A percentile compares a stretch with the other conserved stretches of the same genome.
Evolutionary conservation across 2,329 filamentous ascomycete species (phyloP).

Genomic region (Fusarium sp.): DNA sequence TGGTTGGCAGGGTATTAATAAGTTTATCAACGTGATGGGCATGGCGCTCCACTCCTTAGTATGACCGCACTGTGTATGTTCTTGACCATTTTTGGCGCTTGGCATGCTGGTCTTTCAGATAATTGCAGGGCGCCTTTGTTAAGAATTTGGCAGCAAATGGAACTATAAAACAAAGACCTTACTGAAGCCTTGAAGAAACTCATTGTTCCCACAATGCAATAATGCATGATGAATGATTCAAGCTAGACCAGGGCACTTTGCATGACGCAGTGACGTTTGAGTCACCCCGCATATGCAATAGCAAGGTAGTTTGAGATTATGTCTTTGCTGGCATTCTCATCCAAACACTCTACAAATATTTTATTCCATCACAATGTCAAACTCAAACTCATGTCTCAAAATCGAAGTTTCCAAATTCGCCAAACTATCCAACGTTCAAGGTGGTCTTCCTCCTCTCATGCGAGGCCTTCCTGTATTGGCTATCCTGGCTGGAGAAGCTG

Average conservation of each 20-base stretch:
- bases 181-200: not conserved
- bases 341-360: not conserved
- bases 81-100: not conserved
- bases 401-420: constrained; percentile 29
- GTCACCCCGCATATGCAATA: not conserved
- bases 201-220: too few species aligned
- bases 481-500: constrained; percentile 27
- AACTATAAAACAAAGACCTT: not conserved
- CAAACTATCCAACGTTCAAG: constrained; percentile 33
- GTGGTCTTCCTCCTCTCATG: constrained; percentile 26
- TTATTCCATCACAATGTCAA: not conserved
- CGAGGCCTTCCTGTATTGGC: constrained; percentile 31
- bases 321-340: not conserved
- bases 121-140: not conserved
- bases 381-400: constrained; percentile 2
- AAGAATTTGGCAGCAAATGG: not conserved
- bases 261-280: not conserved
- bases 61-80: not conserved
- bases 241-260: not conserved
- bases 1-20: not conserved
- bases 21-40: not conserved
- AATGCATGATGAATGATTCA: not conserved
- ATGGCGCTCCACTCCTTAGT: not conserved
- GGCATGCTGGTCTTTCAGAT: not conserved
- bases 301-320: not conserved